A percentile compares a stretch with the other conserved stretches of the same genome.
Conservation (phyloP, 192 early-diverging fungal species). For the Dissophora ornata region DNA sequence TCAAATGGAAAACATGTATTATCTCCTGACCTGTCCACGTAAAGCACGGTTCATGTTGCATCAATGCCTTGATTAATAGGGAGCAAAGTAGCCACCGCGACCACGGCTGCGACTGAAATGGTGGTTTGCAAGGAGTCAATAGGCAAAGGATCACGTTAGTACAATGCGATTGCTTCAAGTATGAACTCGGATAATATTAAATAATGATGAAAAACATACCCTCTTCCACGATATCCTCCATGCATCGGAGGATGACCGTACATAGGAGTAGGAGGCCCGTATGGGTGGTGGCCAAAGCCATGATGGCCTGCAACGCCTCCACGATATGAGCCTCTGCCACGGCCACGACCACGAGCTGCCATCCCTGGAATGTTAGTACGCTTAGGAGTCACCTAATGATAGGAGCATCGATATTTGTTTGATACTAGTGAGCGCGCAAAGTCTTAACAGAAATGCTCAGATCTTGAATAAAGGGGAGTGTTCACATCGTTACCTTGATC, state of each 20-base stretch:
- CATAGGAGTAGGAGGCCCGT: conserved; percentile 26
- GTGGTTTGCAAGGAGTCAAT: background rate
- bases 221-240: conserved; percentile 61
- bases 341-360: conserved; percentile 79
- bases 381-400: conserved; percentile 77
- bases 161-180: too few relatives aligned
- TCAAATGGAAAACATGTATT: too few relatives aligned
- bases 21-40: too few relatives aligned
- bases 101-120: conserved; percentile 31
- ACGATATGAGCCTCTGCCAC: conserved; percentile 75
- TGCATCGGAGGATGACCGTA: conserved; percentile 55
- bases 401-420: too few relatives aligned
- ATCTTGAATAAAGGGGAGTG: background rate
- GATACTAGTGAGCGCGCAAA: too few relatives aligned
- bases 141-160: background rate
- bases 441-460: too few relatives aligned
- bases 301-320: conserved; percentile 69
- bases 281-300: conserved; percentile 55
- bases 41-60: too few relatives aligned
- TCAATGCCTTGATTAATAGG: conserved; percentile 48
- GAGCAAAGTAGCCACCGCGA: conserved; percentile 54
- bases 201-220: conserved; percentile 2
- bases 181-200: too few relatives aligned
- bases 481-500: conserved; percentile 64
- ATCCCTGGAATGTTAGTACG: conserved; percentile 95